phyloP scores from a whole-genome alignment of 805 yeast species.

The Jamesozyma jinghongensis region DNA sequence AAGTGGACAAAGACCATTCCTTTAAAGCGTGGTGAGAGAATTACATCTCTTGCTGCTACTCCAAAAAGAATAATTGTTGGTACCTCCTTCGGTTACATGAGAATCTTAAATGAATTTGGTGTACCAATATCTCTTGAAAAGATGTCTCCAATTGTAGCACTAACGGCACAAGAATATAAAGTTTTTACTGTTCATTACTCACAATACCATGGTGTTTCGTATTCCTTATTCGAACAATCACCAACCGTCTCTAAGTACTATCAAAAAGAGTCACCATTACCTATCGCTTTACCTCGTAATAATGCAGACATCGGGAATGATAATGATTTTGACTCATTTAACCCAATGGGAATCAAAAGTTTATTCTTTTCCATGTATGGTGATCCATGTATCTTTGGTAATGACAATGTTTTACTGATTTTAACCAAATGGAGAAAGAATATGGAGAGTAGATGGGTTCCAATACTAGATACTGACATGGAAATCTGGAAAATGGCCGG shows the following conservation, averaged over 20 bases:
- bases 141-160: constrained; percentile 60
- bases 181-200: constrained; percentile 43
- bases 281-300: constrained; percentile 27
- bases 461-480: constrained; percentile 49
- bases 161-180: constrained; percentile 52
- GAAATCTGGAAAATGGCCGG: constrained; percentile 44
- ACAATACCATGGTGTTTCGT: constrained; percentile 20
- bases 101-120: constrained; percentile 66
- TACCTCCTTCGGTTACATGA: constrained; percentile 64
- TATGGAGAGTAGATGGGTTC: constrained; percentile 78
- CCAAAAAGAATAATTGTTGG: constrained; percentile 55
- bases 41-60: constrained; percentile 64
- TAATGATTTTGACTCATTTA: constrained; percentile 20
- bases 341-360: constrained; percentile 40
- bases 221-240: constrained; percentile 23
- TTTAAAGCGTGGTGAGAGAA: constrained; percentile 40
- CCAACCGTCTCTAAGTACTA: constrained; percentile 26
- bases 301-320: constrained; percentile 16
- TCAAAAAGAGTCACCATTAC: constrained; percentile 40
- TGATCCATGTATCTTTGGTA: constrained; percentile 85
- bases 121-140: constrained; percentile 62
- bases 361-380: constrained; percentile 82
- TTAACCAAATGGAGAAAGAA: constrained; percentile 72
- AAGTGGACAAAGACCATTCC: constrained; percentile 67
- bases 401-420: constrained; percentile 60